Conservation (phyloP, 2,329 filamentous ascomycete species). For the Apiospora arundinis region DNA sequence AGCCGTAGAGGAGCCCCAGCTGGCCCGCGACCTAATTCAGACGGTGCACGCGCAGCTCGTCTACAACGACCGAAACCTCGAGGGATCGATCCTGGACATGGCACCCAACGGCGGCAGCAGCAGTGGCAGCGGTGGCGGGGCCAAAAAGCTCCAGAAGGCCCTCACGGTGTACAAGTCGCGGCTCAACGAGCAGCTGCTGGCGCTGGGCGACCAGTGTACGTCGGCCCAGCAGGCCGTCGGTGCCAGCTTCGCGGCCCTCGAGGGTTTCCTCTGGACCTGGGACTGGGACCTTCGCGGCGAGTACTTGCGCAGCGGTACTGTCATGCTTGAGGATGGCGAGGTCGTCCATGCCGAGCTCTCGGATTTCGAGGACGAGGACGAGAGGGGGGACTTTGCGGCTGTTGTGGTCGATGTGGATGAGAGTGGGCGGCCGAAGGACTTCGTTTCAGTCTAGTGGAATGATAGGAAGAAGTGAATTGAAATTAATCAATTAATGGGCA, state of each 20-base stretch:
- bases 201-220: slow-evolving; percentile 42
- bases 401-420: slow-evolving; percentile 60
- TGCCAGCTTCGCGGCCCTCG: slow-evolving; percentile 56
- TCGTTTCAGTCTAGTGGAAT: slow-evolving; percentile 47
- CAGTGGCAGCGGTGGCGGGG: slow-evolving; percentile 38
- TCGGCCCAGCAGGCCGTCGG: slow-evolving; percentile 51
- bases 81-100: slow-evolving; percentile 50
- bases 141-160: slow-evolving; percentile 31
- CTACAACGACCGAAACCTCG: slow-evolving; percentile 57
- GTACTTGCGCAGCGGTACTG: slow-evolving; percentile 54
- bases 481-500: background rate
- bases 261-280: slow-evolving; percentile 52
- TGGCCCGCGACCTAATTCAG: slow-evolving; percentile 55
- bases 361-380: slow-evolving; percentile 61
- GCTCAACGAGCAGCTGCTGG: slow-evolving; percentile 54
- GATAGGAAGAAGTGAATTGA: background rate
- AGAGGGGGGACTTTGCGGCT: slow-evolving; percentile 59
- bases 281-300: slow-evolving; percentile 63
- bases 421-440: slow-evolving; percentile 55
- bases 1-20: slow-evolving; percentile 46
- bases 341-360: slow-evolving; percentile 53
- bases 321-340: slow-evolving; percentile 61
- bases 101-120: slow-evolving; percentile 37
- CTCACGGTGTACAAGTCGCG: slow-evolving; percentile 62
- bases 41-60: slow-evolving; percentile 61